Conservation (phyloP, 2,329 filamentous ascomycete genomes). For the Botryotinia narcissicola region DNA sequence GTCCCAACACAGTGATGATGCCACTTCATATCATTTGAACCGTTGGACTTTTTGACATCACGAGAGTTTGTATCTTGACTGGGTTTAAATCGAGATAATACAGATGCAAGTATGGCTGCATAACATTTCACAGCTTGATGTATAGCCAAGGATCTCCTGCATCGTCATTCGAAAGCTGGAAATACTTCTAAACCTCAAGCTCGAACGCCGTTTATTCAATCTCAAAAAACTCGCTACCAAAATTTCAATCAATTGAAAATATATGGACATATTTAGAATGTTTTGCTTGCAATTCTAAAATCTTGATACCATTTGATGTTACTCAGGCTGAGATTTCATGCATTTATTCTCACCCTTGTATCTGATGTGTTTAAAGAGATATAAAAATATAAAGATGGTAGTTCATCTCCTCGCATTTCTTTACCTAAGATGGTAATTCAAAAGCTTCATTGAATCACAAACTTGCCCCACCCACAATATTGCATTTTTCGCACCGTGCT, state of each 20-base stretch:
- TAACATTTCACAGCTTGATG: background rate
- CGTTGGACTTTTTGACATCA: background rate
- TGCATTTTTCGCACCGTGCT: background rate
- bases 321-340: background rate
- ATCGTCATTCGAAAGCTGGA: background rate
- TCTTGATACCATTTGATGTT: background rate
- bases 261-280: background rate
- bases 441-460: background rate
- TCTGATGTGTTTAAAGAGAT: background rate
- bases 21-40: background rate
- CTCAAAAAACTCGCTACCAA: background rate
- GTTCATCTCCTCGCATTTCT: background rate
- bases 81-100: background rate
- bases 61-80: background rate
- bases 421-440: background rate
- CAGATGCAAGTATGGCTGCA: conserved; percentile 2
- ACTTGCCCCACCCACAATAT: background rate
- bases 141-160: background rate
- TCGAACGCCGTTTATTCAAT: background rate
- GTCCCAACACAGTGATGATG: background rate
- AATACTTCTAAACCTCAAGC: background rate
- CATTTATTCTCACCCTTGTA: background rate
- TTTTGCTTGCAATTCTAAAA: background rate
- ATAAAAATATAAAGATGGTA: background rate
- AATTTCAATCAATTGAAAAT: background rate